Base-by-base conservation (phyloP, 192 early-diverging fungal species). In the Kickxella alabastrina region DNA sequence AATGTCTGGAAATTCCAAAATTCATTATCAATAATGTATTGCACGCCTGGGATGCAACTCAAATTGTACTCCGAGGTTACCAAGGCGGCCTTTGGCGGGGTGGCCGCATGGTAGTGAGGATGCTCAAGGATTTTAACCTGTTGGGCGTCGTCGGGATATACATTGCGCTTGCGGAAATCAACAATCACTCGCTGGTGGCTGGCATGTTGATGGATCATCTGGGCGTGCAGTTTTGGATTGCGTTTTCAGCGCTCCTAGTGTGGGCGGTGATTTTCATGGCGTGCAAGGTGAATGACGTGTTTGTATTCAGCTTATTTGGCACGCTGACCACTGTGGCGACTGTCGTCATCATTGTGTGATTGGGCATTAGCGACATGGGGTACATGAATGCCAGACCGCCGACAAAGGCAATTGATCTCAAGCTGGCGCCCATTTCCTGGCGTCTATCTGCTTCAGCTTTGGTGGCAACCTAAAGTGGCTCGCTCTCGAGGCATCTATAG, bases 381-480 rank as follows among this genome's bases (percentile, higher is more conserved):
- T 44, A 47, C 26, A 36, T 35, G 19, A 38, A 48, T 6, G 37
- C 36, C 10, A 44, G 51, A 13, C 74, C 74, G 10, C 67, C 66
- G 15, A 66, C 68, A 21, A 60, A 62, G 43, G 29, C 57, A 13
- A 48, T 67, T n/a, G 56, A 72, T 32, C 1, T 68, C 40, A 42
- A 32, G 18, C 67, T 65, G 40, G 75, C 91, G 39, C 89, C 90
- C n/a, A 79, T 82, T 6, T 83, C 90, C 66, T 93, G 18, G 85
- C 86, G 8, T 87, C 88, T 1, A 85, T 93, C 55, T 85, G 84
- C 32, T 91, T 92, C 58, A 83, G 82, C 49, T 93, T 84, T 68
- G 82, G 85, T 24, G 92, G 90, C 35, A 93, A 92, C 58, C 82
- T 82, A 15, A 86, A 91, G 29, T 93, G 90, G 74, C 86, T 89